These are phyloP conservation scores for Rubia peregrina DNA, from an alignment of 305 asterid genomes.

Conservation along the genomic window DNA sequence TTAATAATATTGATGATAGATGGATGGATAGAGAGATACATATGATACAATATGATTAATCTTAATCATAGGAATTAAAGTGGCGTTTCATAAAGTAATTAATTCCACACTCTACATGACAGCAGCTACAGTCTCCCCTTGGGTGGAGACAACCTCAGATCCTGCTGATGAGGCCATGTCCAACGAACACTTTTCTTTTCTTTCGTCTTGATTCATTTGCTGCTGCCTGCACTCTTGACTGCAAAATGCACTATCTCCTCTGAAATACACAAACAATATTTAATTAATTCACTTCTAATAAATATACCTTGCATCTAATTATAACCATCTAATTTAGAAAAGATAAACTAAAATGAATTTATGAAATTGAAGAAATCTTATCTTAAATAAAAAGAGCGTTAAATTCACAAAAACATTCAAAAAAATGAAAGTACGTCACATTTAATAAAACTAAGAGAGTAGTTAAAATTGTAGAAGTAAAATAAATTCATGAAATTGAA, in stretches of 20 bases:
- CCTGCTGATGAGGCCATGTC: constrained; percentile 18
- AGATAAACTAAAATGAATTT: no score
- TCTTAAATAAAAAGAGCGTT: no score
- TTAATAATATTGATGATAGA: neutral
- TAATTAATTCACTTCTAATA: neutral
- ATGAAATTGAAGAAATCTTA: no score
- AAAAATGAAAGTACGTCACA: no score
- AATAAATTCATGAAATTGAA: no score
- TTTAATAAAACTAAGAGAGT: no score
- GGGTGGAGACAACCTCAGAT: constrained; percentile 35
- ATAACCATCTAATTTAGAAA: no score
- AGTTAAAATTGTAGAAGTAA: no score
- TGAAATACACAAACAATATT: constrained; percentile 17
- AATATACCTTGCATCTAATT: no score
- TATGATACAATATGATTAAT: no score
- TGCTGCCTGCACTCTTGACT: constrained; percentile 72
- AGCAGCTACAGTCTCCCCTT: constrained; percentile 47
- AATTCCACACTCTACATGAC: constrained; percentile 23
- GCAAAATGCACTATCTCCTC: constrained; percentile 94
- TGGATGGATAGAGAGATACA: neutral
- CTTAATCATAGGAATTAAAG: neutral
- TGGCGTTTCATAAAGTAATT: neutral
- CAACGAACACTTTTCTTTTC: constrained; percentile 48
- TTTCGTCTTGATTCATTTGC: constrained; percentile 65
- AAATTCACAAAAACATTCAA: no score